Evolutionary conservation across 495 filamentous ascomycete species (phyloP), one percentile per base, ranked within the genome.

Genomic region (Penicillium argentinense): DNA sequence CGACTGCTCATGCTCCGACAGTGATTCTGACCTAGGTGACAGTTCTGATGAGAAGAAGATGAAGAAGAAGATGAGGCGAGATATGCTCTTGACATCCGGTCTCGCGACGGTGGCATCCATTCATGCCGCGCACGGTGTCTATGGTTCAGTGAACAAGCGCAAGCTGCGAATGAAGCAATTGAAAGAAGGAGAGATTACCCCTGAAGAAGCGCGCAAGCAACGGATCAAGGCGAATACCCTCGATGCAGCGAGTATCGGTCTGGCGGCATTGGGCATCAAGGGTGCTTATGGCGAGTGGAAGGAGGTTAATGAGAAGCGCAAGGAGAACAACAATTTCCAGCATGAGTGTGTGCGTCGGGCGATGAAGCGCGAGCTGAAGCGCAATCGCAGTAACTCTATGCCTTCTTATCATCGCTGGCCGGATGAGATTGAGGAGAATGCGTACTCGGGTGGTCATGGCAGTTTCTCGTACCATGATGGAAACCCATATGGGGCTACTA

Each of bases 21-120:
- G 76, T 56, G 79, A 81, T 63, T 79, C 77, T 66, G 78, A 82
- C 75, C 66, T 84, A 49, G 85, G 83, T 53, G 81, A 83, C 61
- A 89, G 85, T 66, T 83, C 84, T 55, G 87, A 89, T 57, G 88
- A 95, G 62, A 83, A 85, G 57, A 80, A 84, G 57, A 72, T 77
- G 48, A 74, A 76, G 16, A 90, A 83, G 70, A 89, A 91, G 65
- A 79, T 92, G 77, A 82, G 81, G 74, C 82, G 85, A 67, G 92
- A 95, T 66, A 86, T 91, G 77, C 66, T 91, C 57, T 56, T 95
- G 47, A 91, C 89, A 36, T 83, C 88, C 30, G 88, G 90, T 33
- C 68, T 96, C 55, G 91, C 91, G 23, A 85, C 85, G 40, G 85
- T 95, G 47, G 91, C 91, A 43, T 92, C 91, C 26, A 90, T 95